These are phyloP conservation scores for Xylariaceae sp. DNA, from an alignment of 2,329 filamentous ascomycete genomes.

Conservation along the genomic window DNA sequence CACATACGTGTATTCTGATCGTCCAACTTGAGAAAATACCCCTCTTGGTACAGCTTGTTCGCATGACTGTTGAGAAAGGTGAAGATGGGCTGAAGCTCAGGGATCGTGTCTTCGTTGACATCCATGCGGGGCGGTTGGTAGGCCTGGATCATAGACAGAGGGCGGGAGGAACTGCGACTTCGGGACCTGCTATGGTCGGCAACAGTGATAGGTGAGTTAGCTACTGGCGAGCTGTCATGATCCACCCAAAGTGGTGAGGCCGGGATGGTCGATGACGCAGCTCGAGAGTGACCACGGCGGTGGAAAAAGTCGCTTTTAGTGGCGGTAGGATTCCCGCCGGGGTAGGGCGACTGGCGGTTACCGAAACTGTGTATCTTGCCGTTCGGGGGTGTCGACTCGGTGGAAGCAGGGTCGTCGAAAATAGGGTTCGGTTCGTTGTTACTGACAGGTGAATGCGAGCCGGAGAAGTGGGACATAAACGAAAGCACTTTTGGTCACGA, in stretches of 20 bases:
- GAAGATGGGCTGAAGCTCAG: conserved; percentile 94
- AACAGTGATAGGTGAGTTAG: conserved; percentile 47
- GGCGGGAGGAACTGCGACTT: conserved; percentile 66
- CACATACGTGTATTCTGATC: conserved; percentile 88
- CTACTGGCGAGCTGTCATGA: conserved; percentile 51
- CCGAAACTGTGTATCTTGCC: conserved; percentile 25
- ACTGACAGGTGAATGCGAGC: conserved; percentile 49
- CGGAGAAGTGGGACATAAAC: conserved; percentile 84
- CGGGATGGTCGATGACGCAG: conserved; percentile 36
- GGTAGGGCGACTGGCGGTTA: conserved; percentile 21
- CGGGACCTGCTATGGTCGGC: conserved; percentile 41
- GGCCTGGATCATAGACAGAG: conserved; percentile 84
- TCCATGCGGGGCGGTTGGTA: conserved; percentile 89
- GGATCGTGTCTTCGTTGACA: conserved; percentile 81
- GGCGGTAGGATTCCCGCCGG: conserved; percentile 21
- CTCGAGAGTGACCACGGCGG: conserved; percentile 34
- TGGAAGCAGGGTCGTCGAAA: conserved; percentile 34
- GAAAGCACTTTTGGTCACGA: conserved; percentile 70
- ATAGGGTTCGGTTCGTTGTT: conserved; percentile 46
- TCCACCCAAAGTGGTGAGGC: conserved; percentile 38
- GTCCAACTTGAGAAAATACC: conserved; percentile 95
- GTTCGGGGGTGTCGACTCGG: conserved; percentile 35
- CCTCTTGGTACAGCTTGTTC: conserved; percentile 97
- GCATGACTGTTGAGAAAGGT: conserved; percentile 91
- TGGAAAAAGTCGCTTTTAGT: conserved; percentile 35